phyloP scores from a whole-genome alignment of 1,284 basidiomycete genomes.

The Tetrapyrgos nigripes region DNA sequence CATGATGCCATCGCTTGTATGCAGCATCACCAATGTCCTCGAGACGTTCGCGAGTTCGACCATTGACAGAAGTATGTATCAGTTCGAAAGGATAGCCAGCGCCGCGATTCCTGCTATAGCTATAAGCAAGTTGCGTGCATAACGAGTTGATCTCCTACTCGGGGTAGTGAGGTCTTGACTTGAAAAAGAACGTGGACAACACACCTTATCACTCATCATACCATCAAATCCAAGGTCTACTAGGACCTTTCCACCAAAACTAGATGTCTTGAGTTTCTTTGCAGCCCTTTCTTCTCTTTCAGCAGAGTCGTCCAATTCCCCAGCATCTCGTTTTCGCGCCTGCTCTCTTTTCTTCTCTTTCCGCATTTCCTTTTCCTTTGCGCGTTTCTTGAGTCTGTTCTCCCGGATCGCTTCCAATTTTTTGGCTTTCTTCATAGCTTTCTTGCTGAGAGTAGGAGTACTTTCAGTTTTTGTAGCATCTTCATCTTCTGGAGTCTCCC shows the following conservation, averaged over 20 bases:
- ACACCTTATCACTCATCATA: conserved; percentile 92
- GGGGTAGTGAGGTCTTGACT: neutral
- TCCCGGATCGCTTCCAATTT: conserved; percentile 71
- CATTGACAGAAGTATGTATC: conserved; percentile 82
- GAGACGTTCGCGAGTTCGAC: conserved; percentile 71
- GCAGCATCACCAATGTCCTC: conserved; percentile 72
- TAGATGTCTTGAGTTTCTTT: conserved; percentile 50
- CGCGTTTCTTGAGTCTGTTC: conserved; percentile 77
- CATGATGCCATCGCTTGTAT: conserved; percentile 82
- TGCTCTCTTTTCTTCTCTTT: conserved; percentile 68
- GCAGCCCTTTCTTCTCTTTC: conserved; percentile 35
- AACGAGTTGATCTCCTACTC: conserved; percentile 89
- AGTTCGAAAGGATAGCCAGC: conserved; percentile 77
- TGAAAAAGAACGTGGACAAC: conserved; percentile 30
- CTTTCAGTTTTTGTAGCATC: conserved; percentile 9
- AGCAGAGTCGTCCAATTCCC: conserved; percentile 56
- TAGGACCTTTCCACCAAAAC: conserved; percentile 81
- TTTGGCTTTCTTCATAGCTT: conserved; percentile 79
- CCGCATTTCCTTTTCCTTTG: conserved; percentile 74
- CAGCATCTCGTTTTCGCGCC: conserved; percentile 60
- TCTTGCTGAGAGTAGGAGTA: conserved; percentile 67
- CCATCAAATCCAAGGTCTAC: conserved; percentile 96
- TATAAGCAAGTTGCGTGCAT: conserved; percentile 86
- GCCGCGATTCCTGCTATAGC: conserved; percentile 86
- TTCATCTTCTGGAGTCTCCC: conserved; percentile 27